Evolutionary conservation across 1,139 yeast genomes (phyloP).

Genomic region (Suhomyces coccinellae): DNA sequence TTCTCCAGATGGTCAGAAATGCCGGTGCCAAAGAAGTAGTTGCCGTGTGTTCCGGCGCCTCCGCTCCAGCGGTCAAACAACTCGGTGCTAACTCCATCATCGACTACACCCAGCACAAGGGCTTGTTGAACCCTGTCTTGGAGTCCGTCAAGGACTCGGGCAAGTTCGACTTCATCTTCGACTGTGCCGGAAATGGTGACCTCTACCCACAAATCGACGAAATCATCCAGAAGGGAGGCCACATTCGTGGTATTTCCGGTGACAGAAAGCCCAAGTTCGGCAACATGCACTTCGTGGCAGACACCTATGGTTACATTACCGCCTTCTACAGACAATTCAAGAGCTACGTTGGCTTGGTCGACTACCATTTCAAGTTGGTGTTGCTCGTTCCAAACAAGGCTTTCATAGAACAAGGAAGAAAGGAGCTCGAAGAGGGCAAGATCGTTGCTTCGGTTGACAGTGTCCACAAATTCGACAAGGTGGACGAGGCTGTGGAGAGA

Average conservation of each 20-base stretch:
- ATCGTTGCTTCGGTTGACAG: constrained; percentile 54
- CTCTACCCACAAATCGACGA: constrained; percentile 24
- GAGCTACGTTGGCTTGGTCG: constrained; percentile 17
- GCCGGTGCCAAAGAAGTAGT: constrained; percentile 49
- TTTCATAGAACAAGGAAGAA: constrained; percentile 26
- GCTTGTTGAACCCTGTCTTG: constrained; percentile 28
- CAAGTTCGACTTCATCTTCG: constrained; percentile 40
- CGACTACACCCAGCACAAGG: constrained; percentile 44
- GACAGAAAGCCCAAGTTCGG: constrained; percentile 38
- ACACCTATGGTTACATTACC: not conserved
- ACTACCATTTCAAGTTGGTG: constrained; percentile 16
- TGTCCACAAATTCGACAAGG: constrained; percentile 49
- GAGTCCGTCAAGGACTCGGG: constrained; percentile 28
- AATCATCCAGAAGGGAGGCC: constrained; percentile 32
- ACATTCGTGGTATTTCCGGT: constrained; percentile 53
- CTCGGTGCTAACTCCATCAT: constrained; percentile 55
- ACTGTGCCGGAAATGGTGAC: constrained; percentile 31
- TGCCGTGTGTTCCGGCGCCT: constrained; percentile 37
- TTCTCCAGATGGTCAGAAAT: constrained; percentile 56
- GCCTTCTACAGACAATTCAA: constrained; percentile 11
- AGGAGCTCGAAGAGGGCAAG: constrained; percentile 42
- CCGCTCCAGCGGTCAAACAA: constrained; percentile 40
- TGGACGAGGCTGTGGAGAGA: constrained; percentile 48
- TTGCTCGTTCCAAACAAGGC: constrained; percentile 18
- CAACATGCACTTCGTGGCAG: constrained; percentile 7